Percentiles rank a stretch among this genome's conserved stretches.
Conservation (phyloP, 2,329 filamentous ascomycete species). For the Didymella exigua region DNA sequence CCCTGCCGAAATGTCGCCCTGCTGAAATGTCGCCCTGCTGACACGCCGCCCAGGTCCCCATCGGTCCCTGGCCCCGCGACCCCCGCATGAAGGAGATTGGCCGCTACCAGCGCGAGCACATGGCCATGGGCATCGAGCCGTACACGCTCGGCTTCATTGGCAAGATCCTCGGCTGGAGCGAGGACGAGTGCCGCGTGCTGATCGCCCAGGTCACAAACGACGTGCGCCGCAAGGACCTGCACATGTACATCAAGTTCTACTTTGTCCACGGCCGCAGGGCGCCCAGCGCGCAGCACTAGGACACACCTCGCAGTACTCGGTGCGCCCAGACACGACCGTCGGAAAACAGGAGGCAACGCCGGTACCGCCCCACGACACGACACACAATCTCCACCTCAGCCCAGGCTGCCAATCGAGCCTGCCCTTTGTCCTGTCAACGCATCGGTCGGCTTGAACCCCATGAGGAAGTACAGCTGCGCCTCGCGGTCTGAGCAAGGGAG, state of each 20-base stretch:
- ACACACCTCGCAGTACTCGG: no score
- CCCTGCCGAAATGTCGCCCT: no score
- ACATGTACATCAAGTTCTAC: conserved; percentile 44
- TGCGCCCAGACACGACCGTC: no score
- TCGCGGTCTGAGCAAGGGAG: conserved; percentile 23
- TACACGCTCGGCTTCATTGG: conserved; percentile 46
- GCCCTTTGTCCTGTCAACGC: neutral
- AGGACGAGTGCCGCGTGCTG: conserved; percentile 42
- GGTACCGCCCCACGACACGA: no score
- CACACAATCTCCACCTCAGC: neutral
- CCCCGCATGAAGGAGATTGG: conserved; percentile 58
- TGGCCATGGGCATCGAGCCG: conserved; percentile 45
- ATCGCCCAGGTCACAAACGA: conserved; percentile 43
- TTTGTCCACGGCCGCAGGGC: conserved; percentile 44
- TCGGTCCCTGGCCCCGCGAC: conserved; percentile 55
- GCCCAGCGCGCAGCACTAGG: neutral
- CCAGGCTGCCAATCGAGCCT: neutral
- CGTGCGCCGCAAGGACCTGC: conserved; percentile 35
- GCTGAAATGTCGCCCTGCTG: no score
- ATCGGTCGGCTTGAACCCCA: conserved; percentile 27
- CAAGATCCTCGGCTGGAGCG: conserved; percentile 44
- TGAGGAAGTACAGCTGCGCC: conserved; percentile 34
- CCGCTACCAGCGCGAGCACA: conserved; percentile 47
- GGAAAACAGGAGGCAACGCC: no score
- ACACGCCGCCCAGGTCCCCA: conserved; percentile 32